Percentiles rank a stretch among this genome's conserved stretches.
phyloP scores from a whole-genome alignment of 164 flowering plant genomes.

The Amborella trichopoda region DNA sequence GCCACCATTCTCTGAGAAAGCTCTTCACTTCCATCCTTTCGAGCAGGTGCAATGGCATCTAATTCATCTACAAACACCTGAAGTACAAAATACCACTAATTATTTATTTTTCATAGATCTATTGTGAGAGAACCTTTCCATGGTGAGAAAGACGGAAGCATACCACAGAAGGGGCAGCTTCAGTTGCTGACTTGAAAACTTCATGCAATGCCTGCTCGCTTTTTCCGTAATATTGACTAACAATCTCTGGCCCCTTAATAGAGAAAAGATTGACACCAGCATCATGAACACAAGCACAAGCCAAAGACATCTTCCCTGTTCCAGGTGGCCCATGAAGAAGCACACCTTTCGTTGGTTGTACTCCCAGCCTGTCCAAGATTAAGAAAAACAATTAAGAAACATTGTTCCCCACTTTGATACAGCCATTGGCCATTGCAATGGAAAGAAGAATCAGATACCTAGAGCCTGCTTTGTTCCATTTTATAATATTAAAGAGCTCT shows the following conservation, averaged over 20 bases:
- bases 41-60: slow-evolving; percentile 96
- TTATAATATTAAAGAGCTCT: no score
- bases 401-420: no score
- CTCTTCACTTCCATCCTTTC: slow-evolving; percentile 79
- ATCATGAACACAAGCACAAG: slow-evolving; percentile 53
- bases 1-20: slow-evolving; percentile 86
- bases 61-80: slow-evolving; percentile 95
- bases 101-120: no score
- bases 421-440: no score
- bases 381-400: no score
- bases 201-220: slow-evolving; percentile 73
- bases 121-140: no score
- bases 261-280: slow-evolving; percentile 71
- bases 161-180: slow-evolving; percentile 83
- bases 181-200: slow-evolving; percentile 63
- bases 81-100: neutral
- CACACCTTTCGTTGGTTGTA: slow-evolving; percentile 46
- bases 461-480: no score
- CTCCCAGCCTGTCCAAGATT: slow-evolving; percentile 1
- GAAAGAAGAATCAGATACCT: no score
- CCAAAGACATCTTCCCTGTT: slow-evolving; percentile 90
- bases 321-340: slow-evolving; percentile 98
- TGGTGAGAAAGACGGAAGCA: no score
- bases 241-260: slow-evolving; percentile 82
- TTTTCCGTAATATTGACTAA: slow-evolving; percentile 66